Base-by-base conservation (phyloP, 768 basidiomycete species). In the Tricholoma flavovirens region DNA sequence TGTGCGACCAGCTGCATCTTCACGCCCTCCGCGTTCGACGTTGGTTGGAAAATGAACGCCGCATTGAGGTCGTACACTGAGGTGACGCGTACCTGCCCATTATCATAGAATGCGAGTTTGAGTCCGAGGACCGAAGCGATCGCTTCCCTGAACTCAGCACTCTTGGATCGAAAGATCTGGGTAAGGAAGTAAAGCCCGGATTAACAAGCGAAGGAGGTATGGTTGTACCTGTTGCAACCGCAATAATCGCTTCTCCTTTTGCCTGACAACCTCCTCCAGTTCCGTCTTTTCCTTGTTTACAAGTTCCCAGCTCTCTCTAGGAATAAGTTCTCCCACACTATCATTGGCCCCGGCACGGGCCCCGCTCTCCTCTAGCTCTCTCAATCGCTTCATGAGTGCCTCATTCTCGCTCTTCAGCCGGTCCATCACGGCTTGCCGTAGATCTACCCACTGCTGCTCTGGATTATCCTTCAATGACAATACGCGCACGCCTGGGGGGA, bases 81-180 rank as follows among this genome's bases (percentile, higher is more conserved):
- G 4, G 93, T 95, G 58, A 97, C 84, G 19, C 90, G 81, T 49
- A 98, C 87, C 62, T 92, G 85, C 0, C 94, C 95, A 51, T 92
- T 93, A 14, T 88, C 90, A 65, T 90, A 90, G 67, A 98, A 97
- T 1, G 88, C 86, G 50, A 98, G 81, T 64, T 96, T 93, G 66
- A 93, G 86, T 5, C 95, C 96, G 0, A 98, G 80, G 49, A 98
- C 87, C 0, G 89, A 86, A 4, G 88, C 86, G 57, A 98, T 88
- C 5, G 93, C 87, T 66, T 95, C 91, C 36, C 90, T 83, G 75
- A 98, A 96, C 65, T 98, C 94, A 56, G 87, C 82, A 8, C 87
- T 86, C 69, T 97, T 98, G 32, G 84, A 83, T 0, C 79, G 73
- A 71, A 92, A 97, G 4, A 95, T 83, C 89, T 93, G 66, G 1